Evolutionary conservation across 2,329 filamentous ascomycete genomes (phyloP), one percentile per base, ranked within the genome.

Genomic region (Pseudocercospora macadamiae): DNA sequence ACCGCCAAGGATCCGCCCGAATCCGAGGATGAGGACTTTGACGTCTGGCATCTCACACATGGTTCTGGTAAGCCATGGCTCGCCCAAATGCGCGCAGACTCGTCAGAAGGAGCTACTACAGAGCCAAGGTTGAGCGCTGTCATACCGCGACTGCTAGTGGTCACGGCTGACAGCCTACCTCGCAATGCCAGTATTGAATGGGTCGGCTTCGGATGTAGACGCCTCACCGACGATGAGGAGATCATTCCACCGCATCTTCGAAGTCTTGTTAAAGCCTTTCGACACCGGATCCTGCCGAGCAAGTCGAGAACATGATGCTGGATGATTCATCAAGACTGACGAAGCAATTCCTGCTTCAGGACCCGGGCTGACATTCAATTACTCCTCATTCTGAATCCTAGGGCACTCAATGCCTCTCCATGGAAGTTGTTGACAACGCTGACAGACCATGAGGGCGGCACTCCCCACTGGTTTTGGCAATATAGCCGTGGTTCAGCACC

Each of bases 171-270:
- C 42, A 84, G 87, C 64, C 80, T 99, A 10, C 95, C 95, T 1
- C 84, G 90, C 18, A 80, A 78, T 14, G 88, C 89, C 25, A 80
- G 81, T 34, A 85, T 97, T 9, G 95, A 99, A 77, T 99, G 93
- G 93, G 66, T 68, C 18, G 66, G 62, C 5, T 60, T 44, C 28
- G 60, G 62, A 18, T 12, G 47, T n/a, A 49, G 28, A 30, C 14
- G 18, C 10, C n/a, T 10, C 9, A n/a, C 47, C 25, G 47, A 49
- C 14, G 6, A 32, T 18, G 16, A 18, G 16, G 54, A 55, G n/a
- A 55, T 48, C 7, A 34, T 65, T 28, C 59, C 55, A 26, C 39
- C 47, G 19, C 67, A 68, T 55, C 52, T 69, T 5, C 48, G 47
- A 10, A 55, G 62, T 32, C 47, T 70, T 12, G 51, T 70, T 14